Percentiles rank a stretch among this genome's conserved stretches.
Evolutionary conservation across 2,329 filamentous ascomycete genomes (phyloP).

Genomic region (Leptosphaerulina australis): DNA sequence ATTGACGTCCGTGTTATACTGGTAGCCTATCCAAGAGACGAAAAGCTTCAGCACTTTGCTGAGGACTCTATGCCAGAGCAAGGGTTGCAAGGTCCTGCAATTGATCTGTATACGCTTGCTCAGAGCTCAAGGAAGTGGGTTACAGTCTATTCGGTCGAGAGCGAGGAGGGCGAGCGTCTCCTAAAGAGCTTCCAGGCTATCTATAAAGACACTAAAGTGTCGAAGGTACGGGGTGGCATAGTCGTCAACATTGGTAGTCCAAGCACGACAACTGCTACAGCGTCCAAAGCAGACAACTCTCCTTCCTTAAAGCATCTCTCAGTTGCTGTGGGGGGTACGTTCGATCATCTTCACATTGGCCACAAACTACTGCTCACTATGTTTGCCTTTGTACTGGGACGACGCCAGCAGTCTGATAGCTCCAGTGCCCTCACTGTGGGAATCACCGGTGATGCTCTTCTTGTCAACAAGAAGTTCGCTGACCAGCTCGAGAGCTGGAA

Average conservation of each 20-base stretch:
- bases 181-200: conserved; percentile 54
- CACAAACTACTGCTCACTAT: conserved; percentile 97
- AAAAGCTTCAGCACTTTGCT: conserved; percentile 30
- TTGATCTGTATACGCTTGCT: conserved; percentile 57
- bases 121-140: conserved; percentile 64
- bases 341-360: conserved; percentile 92
- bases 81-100: conserved; percentile 55
- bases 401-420: conserved; percentile 23
- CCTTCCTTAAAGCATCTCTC: conserved; percentile 57
- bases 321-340: conserved; percentile 88
- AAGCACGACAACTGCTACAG: background rate
- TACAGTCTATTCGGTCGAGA: conserved; percentile 68
- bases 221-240: conserved; percentile 45
- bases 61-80: conserved; percentile 37
- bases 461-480: conserved; percentile 87
- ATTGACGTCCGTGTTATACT: conserved; percentile 79
- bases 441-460: conserved; percentile 83
- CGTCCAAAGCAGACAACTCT: conserved; percentile 19
- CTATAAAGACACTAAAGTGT: conserved; percentile 37
- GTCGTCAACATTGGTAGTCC: conserved; percentile 20
- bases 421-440: conserved; percentile 74
- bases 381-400: conserved; percentile 71
- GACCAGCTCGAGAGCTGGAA: conserved; percentile 83
- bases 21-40: conserved; percentile 63
- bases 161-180: conserved; percentile 67